Base-by-base conservation (phyloP, 768 basidiomycete genomes). In the Leccinum subgranulosum region DNA sequence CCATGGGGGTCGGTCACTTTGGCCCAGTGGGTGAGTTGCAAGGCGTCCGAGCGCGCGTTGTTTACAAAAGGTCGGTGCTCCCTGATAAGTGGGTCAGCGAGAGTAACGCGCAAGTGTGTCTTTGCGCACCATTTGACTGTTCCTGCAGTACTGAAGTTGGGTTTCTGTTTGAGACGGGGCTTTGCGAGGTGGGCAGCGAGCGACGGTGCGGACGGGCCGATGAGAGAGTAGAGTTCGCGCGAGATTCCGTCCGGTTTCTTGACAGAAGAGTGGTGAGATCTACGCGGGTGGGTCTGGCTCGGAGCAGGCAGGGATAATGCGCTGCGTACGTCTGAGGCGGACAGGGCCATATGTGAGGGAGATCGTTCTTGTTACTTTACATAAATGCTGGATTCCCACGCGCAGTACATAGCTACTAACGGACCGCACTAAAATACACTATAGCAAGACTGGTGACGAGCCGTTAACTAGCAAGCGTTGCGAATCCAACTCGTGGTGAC, bases 181-280 rank as follows among this genome's bases (percentile, higher is more conserved):
- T 92, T 90, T 27, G 87, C 80, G 57, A 87, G 81, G 64, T 90
- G 87, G 33, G 90, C 83, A 0, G 86, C 88, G 50, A 98, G 81
- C 2, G 89, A 86, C 0, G 96, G 94, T 11, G 90, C 89, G 49
- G 92, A 90, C 58, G 92, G 86, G n/a, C 96, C 96, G 62, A 99
- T 98, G 58, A 99, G 84, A 1, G 90, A 87, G 75, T 90, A 98
- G 2, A 99, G 81, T 72, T 98, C 95, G 63, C 94, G 80, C 0
- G 94, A 88, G 59, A 98, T 94, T 19, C 96, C 95, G 19, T 94
- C 92, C 4, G 91, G 91, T 73, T 90, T 92, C 66, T 82, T 81
- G 12, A 77, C 66, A 2, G 70, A 55, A 0, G 74, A 17, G n/a
- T 75, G 54, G 23, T 69, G 34, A 3, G 74, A 58, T 63, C 82